Conservation (phyloP, 441 rosid genomes). For the Euphorbia corollata region DNA sequence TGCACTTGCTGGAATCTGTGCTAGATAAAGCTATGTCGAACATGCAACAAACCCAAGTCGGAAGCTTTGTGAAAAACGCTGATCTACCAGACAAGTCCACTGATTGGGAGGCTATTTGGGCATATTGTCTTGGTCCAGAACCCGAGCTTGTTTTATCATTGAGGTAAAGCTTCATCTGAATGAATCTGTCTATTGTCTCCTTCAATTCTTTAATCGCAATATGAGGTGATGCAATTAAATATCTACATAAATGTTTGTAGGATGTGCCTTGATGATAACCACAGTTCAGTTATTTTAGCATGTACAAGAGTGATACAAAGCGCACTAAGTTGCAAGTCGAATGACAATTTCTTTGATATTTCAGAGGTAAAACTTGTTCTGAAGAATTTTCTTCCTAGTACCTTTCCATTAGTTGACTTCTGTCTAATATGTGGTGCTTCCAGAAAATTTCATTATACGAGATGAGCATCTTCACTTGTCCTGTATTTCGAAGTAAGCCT, state of each 20-base stretch:
- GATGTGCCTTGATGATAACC: constrained; percentile 89
- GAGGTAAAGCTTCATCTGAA: constrained; percentile 41
- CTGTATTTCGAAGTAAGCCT: constrained; percentile 79
- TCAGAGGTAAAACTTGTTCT: constrained; percentile 47
- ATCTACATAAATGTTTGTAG: constrained; percentile 31
- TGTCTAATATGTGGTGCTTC: constrained; percentile 17
- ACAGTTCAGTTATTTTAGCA: constrained; percentile 66
- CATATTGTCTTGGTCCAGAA: constrained; percentile 91
- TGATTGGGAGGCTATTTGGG: constrained; percentile 98
- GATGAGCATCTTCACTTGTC: constrained; percentile 49
- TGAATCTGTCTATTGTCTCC: constrained; percentile 12
- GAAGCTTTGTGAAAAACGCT: constrained; percentile 26
- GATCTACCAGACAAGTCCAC: constrained; percentile 26
- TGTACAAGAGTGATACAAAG: constrained; percentile 63
- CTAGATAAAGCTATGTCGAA: constrained; percentile 54
- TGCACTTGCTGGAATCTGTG: constrained; percentile 68
- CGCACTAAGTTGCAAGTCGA: constrained; percentile 59
- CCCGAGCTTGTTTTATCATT: constrained; percentile 83
- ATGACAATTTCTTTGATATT: constrained; percentile 53
- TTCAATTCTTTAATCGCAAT: neutral
- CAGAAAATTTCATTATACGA: constrained; percentile 46
- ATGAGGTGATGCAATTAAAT: neutral
- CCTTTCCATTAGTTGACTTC: constrained; percentile 1
- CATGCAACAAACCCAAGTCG: constrained; percentile 46
- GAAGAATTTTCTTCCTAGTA: neutral